phyloP scores from a whole-genome alignment of 179 eudicot species.

The Pouteria campechiana region DNA sequence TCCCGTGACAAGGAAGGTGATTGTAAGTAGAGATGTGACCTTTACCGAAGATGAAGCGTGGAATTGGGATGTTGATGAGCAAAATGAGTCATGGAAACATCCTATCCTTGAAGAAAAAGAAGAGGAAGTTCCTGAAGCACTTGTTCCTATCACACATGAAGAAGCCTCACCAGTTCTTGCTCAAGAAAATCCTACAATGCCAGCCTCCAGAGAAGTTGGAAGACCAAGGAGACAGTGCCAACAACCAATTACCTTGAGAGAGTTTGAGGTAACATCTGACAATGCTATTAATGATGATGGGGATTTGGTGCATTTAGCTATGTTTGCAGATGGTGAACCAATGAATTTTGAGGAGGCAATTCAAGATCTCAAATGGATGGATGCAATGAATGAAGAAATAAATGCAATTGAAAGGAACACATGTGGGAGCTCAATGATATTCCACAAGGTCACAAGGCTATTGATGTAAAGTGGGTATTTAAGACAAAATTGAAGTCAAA shows the following conservation, averaged over 20 bases:
- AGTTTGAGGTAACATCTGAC: not conserved
- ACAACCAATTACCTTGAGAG: not conserved
- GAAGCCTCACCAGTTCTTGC: not conserved
- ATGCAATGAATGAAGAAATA: constrained; percentile 2
- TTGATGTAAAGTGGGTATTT: constrained; percentile 5
- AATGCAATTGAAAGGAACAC: not conserved
- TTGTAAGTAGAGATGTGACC: no score
- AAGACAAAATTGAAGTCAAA: constrained; percentile 3
- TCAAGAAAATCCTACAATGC: not conserved
- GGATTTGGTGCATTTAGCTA: not conserved
- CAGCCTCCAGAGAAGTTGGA: no score
- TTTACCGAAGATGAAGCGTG: no score
- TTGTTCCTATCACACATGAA: not conserved
- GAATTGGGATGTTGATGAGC: no score
- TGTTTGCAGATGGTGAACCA: not conserved
- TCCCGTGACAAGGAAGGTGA: no score
- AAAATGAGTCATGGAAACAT: no score
- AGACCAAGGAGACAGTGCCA: not conserved
- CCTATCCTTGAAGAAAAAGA: no score
- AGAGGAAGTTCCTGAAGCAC: not conserved
- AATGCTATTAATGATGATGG: not conserved
- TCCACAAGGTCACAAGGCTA: not conserved
- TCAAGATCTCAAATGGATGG: constrained; percentile 1
- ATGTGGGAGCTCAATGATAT: not conserved
- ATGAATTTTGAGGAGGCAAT: not conserved